Conservation (phyloP, 1,284 basidiomycete species). For the Rhodotorula sp. region DNA sequence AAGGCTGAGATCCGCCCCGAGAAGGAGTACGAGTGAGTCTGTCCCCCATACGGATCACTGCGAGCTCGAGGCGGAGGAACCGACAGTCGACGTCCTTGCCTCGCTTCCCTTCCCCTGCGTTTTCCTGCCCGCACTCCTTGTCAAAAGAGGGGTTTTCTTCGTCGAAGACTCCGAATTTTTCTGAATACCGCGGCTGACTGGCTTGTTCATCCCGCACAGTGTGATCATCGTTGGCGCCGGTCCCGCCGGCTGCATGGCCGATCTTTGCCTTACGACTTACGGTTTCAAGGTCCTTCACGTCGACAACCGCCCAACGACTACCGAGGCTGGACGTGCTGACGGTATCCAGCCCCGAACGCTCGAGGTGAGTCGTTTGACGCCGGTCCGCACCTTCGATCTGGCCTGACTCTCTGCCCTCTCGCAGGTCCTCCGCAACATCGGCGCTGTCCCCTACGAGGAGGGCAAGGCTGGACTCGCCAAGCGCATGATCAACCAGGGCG, state of each 20-base stretch:
- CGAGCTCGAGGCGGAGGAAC: not conserved
- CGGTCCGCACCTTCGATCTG: too few species aligned
- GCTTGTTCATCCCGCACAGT: not conserved
- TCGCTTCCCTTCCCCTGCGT: too few species aligned
- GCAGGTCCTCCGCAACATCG: conserved; percentile 44
- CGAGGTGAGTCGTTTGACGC: conserved; percentile 41
- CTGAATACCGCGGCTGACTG: too few species aligned
- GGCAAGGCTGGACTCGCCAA: conserved; percentile 43
- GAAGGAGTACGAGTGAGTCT: conserved; percentile 24
- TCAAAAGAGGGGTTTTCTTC: too few species aligned
- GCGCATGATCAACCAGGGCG: conserved; percentile 45
- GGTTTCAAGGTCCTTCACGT: conserved; percentile 43
- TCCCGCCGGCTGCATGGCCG: conserved; percentile 39
- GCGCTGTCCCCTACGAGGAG: conserved; percentile 39
- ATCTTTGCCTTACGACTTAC: conserved; percentile 42
- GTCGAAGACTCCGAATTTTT: too few species aligned
- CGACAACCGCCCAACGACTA: conserved; percentile 49
- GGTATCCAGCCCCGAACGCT: conserved; percentile 50
- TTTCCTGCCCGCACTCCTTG: too few species aligned
- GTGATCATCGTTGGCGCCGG: conserved; percentile 40
- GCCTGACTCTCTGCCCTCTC: not conserved
- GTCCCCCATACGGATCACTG: not conserved
- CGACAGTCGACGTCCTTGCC: not conserved
- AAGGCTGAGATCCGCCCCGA: conserved; percentile 8
- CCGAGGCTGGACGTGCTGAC: conserved; percentile 51